Conservation (phyloP, 2,329 filamentous ascomycete species). For the Xylariomycetidae sp. region DNA sequence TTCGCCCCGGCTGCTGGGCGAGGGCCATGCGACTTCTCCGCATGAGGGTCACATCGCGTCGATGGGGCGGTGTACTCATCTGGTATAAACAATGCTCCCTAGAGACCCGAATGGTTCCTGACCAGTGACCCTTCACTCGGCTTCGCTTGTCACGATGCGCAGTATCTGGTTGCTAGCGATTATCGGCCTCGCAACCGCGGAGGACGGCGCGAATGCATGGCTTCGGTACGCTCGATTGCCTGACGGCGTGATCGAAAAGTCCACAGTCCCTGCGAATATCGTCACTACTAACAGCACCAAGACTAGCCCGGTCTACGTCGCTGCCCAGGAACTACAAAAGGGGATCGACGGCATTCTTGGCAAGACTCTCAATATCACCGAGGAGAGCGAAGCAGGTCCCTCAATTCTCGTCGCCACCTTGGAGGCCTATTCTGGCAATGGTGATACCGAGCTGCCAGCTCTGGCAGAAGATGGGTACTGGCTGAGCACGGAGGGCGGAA, state of each 20-base stretch:
- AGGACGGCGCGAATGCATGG: constrained; percentile 58
- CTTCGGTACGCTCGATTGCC: constrained; percentile 54
- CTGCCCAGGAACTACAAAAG: constrained; percentile 50
- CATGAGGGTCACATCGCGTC: not conserved
- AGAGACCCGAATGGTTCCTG: not conserved
- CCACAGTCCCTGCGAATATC: constrained; percentile 40
- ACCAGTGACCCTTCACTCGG: not conserved
- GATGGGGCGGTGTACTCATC: not conserved
- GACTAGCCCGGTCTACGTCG: constrained; percentile 51
- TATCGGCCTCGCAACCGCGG: constrained; percentile 39
- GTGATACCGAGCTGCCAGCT: constrained; percentile 27
- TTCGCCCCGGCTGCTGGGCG: no score
- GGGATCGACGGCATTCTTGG: constrained; percentile 53
- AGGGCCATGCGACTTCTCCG: no score
- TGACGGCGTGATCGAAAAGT: constrained; percentile 29
- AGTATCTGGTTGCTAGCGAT: constrained; percentile 20
- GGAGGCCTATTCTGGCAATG: constrained; percentile 32
- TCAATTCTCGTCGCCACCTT: constrained; percentile 45
- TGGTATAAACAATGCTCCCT: not conserved
- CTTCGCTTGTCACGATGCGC: constrained; percentile 19
- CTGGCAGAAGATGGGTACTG: constrained; percentile 56
- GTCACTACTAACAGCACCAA: constrained; percentile 47
- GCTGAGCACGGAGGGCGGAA: constrained; percentile 40
- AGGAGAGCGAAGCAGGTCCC: constrained; percentile 13
- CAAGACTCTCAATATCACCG: constrained; percentile 32